These are phyloP conservation scores for Kodamaea restingae DNA, from an alignment of 805 yeast species.

Conservation along the genomic window DNA sequence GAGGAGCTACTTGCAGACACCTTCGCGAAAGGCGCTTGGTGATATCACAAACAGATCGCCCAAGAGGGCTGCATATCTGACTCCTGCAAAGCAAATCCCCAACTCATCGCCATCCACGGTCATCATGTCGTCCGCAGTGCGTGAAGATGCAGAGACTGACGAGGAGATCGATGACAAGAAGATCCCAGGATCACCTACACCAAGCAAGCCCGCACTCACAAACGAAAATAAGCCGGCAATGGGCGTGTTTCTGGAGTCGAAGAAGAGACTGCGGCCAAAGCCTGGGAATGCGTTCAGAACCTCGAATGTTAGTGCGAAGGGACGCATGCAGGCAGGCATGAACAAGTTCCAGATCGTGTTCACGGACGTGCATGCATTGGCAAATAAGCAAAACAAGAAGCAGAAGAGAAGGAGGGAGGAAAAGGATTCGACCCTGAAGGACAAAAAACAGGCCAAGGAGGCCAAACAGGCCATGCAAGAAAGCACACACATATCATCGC, in stretches of 20 bases:
- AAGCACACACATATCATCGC: no score
- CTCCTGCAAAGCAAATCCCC: slow-evolving; percentile 12
- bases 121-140: slow-evolving; percentile 19
- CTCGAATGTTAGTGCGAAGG: slow-evolving; percentile 1
- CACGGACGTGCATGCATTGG: slow-evolving; percentile 31
- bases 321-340: slow-evolving; percentile 35
- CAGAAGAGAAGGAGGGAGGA: background rate
- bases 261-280: slow-evolving; percentile 6
- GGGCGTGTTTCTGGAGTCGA: slow-evolving; percentile 9
- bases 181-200: slow-evolving; percentile 7
- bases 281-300: slow-evolving; percentile 5
- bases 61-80: slow-evolving; percentile 1
- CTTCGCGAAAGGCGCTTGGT: slow-evolving; percentile 26
- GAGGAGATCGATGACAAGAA: slow-evolving; percentile 3
- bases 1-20: slow-evolving; percentile 26
- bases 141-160: slow-evolving; percentile 4
- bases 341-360: slow-evolving; percentile 46
- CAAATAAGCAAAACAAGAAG: slow-evolving; percentile 13
- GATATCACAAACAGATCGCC: slow-evolving; percentile 25
- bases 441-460: no score
- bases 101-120: slow-evolving; percentile 42
- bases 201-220: slow-evolving; percentile 4
- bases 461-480: no score
- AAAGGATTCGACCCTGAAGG: no score
- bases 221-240: slow-evolving; percentile 7